Conservation (phyloP, 371 early-diverging fungal species). For the Amoeboaphelidium occidentale region DNA sequence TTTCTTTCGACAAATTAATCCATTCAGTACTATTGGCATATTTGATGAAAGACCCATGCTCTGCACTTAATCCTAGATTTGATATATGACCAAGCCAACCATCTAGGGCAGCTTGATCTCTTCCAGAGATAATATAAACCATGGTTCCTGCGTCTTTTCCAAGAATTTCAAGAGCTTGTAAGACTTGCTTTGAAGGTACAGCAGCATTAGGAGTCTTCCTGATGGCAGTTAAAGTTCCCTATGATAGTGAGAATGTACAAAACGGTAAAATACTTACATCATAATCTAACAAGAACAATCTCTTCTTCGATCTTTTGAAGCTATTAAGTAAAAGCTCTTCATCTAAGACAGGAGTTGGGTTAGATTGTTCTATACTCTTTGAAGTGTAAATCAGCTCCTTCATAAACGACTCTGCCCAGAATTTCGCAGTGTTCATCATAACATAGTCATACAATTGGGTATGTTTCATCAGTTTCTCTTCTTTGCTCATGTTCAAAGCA, state of each 20-base stretch:
- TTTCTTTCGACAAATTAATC: constrained; percentile 46
- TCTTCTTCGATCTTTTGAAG: constrained; percentile 28
- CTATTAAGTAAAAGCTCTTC: constrained; percentile 12
- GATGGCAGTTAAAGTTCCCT: constrained; percentile 23
- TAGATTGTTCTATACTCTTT: constrained; percentile 21
- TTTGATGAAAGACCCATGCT: constrained; percentile 40
- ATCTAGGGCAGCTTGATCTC: constrained; percentile 3
- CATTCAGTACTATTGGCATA: constrained; percentile 22
- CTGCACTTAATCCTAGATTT: constrained; percentile 19
- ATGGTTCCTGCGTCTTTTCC: constrained; percentile 5
- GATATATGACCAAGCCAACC: not conserved
- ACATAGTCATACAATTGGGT: constrained; percentile 68
- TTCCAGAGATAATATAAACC: constrained; percentile 2
- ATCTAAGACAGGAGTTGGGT: constrained; percentile 39
- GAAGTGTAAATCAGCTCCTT: constrained; percentile 15
- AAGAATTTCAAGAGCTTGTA: constrained; percentile 13
- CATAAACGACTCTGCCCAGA: constrained; percentile 75
- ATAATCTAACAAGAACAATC: constrained; percentile 28
- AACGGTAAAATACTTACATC: constrained; percentile 8
- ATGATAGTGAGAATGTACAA: not conserved
- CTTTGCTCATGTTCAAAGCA: constrained; percentile 53
- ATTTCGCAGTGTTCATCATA: constrained; percentile 56
- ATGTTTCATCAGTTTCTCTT: constrained; percentile 54
- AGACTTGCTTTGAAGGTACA: constrained; percentile 19
- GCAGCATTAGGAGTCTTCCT: constrained; percentile 22